phyloP scores from a whole-genome alignment of 805 yeast genomes.

The Yamadazyma akitaensis region DNA sequence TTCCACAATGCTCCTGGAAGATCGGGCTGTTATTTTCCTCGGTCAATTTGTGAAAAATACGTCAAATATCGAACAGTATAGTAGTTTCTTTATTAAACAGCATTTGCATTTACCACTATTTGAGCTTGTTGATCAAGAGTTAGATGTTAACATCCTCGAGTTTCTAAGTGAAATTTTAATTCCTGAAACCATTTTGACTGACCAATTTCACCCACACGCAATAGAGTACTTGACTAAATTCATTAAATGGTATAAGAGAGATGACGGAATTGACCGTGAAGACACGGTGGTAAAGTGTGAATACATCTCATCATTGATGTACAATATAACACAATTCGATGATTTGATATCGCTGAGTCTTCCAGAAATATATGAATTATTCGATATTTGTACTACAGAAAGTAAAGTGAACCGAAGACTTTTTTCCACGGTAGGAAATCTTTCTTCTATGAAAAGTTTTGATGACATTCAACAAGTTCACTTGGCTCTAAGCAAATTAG shows the following conservation, averaged over 20 bases:
- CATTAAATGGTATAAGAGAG: constrained; percentile 3
- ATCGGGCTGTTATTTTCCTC: constrained; percentile 22
- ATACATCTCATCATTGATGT: constrained; percentile 14
- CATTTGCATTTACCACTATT: constrained; percentile 4
- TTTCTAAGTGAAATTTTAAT: constrained; percentile 14
- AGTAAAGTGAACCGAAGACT: constrained; percentile 21
- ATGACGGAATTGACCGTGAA: constrained; percentile 9
- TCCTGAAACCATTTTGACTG: constrained; percentile 11
- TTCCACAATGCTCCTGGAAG: constrained; percentile 6
- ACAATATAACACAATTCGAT: constrained; percentile 21
- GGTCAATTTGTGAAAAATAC: constrained; percentile 32
- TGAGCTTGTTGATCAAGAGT: neutral
- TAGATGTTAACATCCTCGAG: constrained; percentile 7
- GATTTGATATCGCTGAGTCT: constrained; percentile 9
- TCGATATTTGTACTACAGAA: constrained; percentile 6
- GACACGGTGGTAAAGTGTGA: constrained; percentile 13
- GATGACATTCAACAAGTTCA: constrained; percentile 17
- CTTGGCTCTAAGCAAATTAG: constrained; percentile 14
- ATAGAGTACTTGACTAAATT: constrained; percentile 4
- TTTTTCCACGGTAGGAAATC: constrained; percentile 33
- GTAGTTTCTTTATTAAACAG: constrained; percentile 13
- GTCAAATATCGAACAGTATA: constrained; percentile 15
- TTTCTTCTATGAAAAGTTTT: constrained; percentile 31
- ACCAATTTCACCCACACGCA: constrained; percentile 5
- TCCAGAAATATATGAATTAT: constrained; percentile 9